Conservation (phyloP, 768 basidiomycete genomes). For the Amanita rubescens region DNA sequence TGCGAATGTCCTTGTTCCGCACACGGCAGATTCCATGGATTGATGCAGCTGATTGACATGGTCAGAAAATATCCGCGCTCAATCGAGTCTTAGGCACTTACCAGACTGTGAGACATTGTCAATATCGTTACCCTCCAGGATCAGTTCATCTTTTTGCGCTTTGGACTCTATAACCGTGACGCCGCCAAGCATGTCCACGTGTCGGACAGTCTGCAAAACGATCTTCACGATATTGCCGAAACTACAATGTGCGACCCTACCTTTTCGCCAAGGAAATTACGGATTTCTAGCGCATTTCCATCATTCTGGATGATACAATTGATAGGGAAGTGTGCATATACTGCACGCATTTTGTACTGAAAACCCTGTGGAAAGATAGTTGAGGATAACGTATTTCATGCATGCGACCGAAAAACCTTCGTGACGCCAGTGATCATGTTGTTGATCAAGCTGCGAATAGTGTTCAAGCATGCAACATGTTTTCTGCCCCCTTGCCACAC, state of each 20-base stretch:
- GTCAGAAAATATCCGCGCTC: slow-evolving; percentile 1
- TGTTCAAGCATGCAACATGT: slow-evolving; percentile 97
- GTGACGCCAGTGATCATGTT: slow-evolving; percentile 99
- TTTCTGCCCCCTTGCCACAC: slow-evolving; percentile 99
- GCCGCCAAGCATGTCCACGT: slow-evolving; percentile 88
- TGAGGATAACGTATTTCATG: background rate
- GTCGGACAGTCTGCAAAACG: slow-evolving; percentile 69
- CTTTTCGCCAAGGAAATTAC: slow-evolving; percentile 95
- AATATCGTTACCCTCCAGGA: slow-evolving; percentile 92
- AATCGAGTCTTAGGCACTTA: slow-evolving; percentile 21
- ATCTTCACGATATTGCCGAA: background rate
- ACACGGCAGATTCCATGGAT: slow-evolving; percentile 97
- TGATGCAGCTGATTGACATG: slow-evolving; percentile 59
- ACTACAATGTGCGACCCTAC: slow-evolving; percentile 31
- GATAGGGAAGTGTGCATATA: slow-evolving; percentile 99
- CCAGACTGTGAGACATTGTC: slow-evolving; percentile 97
- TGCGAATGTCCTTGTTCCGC: slow-evolving; percentile 99
- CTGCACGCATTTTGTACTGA: slow-evolving; percentile 99
- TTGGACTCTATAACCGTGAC: slow-evolving; percentile 82
- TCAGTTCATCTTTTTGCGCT: slow-evolving; percentile 90
- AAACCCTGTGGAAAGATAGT: slow-evolving; percentile 62
- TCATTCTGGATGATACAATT: slow-evolving; percentile 89
- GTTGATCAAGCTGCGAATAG: slow-evolving; percentile 88
- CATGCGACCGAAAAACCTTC: slow-evolving; percentile 43
- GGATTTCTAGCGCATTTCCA: slow-evolving; percentile 75